Conservation (phyloP, 2,329 filamentous ascomycete genomes). For the Ceratocystis lukuohia region DNA sequence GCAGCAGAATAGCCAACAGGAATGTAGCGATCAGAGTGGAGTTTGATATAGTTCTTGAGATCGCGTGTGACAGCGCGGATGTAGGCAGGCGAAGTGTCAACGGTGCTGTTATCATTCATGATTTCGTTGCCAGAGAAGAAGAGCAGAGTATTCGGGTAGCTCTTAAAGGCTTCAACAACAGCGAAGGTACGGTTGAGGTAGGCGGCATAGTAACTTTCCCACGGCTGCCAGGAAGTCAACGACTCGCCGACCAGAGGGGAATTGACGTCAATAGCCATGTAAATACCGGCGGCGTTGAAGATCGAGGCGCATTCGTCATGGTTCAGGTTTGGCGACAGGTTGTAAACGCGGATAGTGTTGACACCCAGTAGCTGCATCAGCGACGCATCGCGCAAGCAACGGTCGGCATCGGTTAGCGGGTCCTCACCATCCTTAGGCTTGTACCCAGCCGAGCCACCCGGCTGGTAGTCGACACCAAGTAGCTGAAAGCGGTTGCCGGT, state of each 20-base stretch:
- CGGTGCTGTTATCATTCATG: slow-evolving; percentile 52
- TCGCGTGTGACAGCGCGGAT: slow-evolving; percentile 63
- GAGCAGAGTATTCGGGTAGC: slow-evolving; percentile 52
- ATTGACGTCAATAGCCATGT: slow-evolving; percentile 57
- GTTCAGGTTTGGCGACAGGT: slow-evolving; percentile 51
- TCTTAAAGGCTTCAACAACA: slow-evolving; percentile 52
- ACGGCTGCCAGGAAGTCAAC: slow-evolving; percentile 41
- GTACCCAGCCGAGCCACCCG: slow-evolving; percentile 51
- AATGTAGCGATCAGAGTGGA: slow-evolving; percentile 52
- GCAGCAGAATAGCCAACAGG: slow-evolving; percentile 72
- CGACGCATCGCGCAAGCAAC: slow-evolving; percentile 51
- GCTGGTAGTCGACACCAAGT: slow-evolving; percentile 56
- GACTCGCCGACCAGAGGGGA: slow-evolving; percentile 47
- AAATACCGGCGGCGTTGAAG: slow-evolving; percentile 56
- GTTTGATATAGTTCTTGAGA: slow-evolving; percentile 67
- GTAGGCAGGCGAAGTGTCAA: slow-evolving; percentile 52
- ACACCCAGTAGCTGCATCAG: slow-evolving; percentile 51
- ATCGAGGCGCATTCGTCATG: slow-evolving; percentile 54
- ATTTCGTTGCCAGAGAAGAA: slow-evolving; percentile 75
- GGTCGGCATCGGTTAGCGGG: slow-evolving; percentile 44
- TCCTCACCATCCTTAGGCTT: slow-evolving; percentile 41
- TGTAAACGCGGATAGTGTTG: slow-evolving; percentile 58
- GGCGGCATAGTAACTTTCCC: slow-evolving; percentile 43
- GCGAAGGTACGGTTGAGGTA: slow-evolving; percentile 56
- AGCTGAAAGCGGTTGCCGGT: slow-evolving; percentile 51